Evolutionary conservation across 1,284 basidiomycete genomes (phyloP), one percentile per base, ranked within the genome.

Genomic region (Rhodotorula sp.): DNA sequence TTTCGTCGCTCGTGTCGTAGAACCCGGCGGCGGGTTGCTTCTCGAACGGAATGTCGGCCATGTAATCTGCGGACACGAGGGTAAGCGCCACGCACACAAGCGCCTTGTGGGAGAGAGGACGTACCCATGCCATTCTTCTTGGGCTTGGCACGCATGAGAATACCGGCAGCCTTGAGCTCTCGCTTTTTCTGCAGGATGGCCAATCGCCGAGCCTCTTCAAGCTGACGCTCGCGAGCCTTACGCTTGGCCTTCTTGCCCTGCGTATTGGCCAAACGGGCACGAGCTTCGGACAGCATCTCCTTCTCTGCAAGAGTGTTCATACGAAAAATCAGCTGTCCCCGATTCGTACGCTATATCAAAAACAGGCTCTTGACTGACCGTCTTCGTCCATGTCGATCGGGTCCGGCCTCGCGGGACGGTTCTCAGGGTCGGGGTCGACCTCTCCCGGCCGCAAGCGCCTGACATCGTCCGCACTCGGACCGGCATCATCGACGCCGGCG

Each of bases 321-420:
- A 34, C 34, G 34, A 34, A 34, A 34, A n/a, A n/a, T n/a, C n/a
- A n/a, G n/a, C n/a, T n/a, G n/a, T n/a, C n/a, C n/a, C n/a, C n/a
- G n/a, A n/a, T n/a, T n/a, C n/a, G n/a, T n/a, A n/a, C n/a, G n/a
- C n/a, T n/a, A n/a, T n/a, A n/a, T n/a, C n/a, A n/a, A 28, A 7
- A 18, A 56, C 15, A 6, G 34, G 34, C 34, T 34, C 5, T 12
- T 4, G 26, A 69, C 62, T 58, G 73, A 90, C 92, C 91, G 80
- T 95, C 97, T 82, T 99, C 97, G 81, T 99, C 97, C 97, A 99
- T 99, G 83, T 99, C 97, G 79, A 99, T 97, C 8, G 97, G 95
- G 84, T 99, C 97, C 8, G 97, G 97, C 45, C 95, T 86, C 2
- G 97, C 97, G 61, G 97, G 93, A 80, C 97, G 95, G 18, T 95